phyloP scores from a whole-genome alignment of 768 basidiomycete species.

The Tulasnella sp. region DNA sequence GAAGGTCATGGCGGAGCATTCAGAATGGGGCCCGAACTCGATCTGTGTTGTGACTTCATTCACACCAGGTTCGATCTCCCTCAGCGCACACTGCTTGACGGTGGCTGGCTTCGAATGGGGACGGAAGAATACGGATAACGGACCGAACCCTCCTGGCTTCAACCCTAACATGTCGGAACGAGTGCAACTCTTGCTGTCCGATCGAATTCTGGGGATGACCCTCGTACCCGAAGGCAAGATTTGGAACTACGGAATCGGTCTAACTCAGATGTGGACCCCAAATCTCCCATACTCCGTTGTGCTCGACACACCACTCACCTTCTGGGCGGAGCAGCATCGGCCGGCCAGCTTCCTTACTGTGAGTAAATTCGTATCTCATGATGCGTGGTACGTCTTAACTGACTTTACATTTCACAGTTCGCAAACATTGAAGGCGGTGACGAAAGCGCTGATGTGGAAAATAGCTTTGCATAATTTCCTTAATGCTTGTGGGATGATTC shows the following conservation, averaged over 20 bases:
- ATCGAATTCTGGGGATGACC: slow-evolving; percentile 94
- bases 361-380: slow-evolving; percentile 36
- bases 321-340: slow-evolving; percentile 95
- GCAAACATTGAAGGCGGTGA: slow-evolving; percentile 86
- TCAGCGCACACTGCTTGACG: slow-evolving; percentile 86
- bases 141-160: slow-evolving; percentile 83
- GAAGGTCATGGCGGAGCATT: slow-evolving; percentile 94
- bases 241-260: slow-evolving; percentile 95
- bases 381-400: neutral
- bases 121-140: slow-evolving; percentile 83
- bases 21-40: slow-evolving; percentile 89
- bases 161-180: slow-evolving; percentile 99
- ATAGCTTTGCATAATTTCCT: slow-evolving; percentile 70
- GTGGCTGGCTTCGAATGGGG: slow-evolving; percentile 98
- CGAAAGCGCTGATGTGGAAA: slow-evolving; percentile 93
- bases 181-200: slow-evolving; percentile 87
- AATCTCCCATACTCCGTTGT: slow-evolving; percentile 76
- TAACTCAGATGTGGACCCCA: slow-evolving; percentile 87
- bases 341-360: slow-evolving; percentile 91
- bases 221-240: slow-evolving; percentile 89
- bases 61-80: slow-evolving; percentile 94
- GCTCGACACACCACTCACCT: slow-evolving; percentile 86
- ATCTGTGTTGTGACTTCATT: slow-evolving; percentile 94
- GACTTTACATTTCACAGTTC: slow-evolving; percentile 51
- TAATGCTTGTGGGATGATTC: neutral